Conservation (phyloP, 1,284 basidiomycete species). For the Malassezia pachydermatis region DNA sequence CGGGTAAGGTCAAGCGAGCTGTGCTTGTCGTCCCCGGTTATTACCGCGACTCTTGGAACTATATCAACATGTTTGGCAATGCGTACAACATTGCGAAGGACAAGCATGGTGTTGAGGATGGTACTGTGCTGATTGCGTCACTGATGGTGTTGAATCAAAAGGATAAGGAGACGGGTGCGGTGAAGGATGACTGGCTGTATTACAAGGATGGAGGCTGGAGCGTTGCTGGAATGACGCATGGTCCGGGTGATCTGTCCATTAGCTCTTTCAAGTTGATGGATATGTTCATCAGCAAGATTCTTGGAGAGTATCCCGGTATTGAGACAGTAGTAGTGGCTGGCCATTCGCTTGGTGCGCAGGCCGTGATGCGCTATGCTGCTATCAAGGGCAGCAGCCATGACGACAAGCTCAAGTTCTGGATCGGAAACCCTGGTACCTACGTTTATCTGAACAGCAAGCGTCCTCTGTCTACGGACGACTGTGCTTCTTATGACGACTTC, state of each 20-base stretch:
- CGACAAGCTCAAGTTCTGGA: constrained; percentile 19
- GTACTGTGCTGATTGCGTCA: constrained; percentile 28
- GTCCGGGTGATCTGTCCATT: constrained; percentile 18
- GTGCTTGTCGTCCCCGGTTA: constrained; percentile 40
- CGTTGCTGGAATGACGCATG: constrained; percentile 20
- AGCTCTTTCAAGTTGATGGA: constrained; percentile 31
- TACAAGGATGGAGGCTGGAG: constrained; percentile 34
- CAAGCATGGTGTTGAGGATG: constrained; percentile 20
- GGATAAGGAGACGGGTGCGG: constrained; percentile 26
- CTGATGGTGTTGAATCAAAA: constrained; percentile 33
- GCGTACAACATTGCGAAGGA: constrained; percentile 14
- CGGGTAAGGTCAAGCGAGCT: constrained; percentile 27
- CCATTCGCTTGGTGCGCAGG: constrained; percentile 41
- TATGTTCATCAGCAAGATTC: constrained; percentile 29
- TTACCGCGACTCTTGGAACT: constrained; percentile 40
- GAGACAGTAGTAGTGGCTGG: constrained; percentile 38
- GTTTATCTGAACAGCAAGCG: neutral
- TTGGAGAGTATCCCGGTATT: constrained; percentile 28
- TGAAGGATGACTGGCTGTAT: constrained; percentile 24
- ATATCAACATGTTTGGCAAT: constrained; percentile 33
- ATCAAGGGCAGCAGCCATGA: constrained; percentile 34
- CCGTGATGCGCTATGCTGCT: constrained; percentile 29
- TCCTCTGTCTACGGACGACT: constrained; percentile 1
- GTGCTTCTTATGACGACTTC: constrained; percentile 22
- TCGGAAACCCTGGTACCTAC: constrained; percentile 22